A percentile compares a stretch with the other conserved stretches of the same genome.
Conservation (phyloP, 1,284 basidiomycete genomes). For the Vanrija sp. region DNA sequence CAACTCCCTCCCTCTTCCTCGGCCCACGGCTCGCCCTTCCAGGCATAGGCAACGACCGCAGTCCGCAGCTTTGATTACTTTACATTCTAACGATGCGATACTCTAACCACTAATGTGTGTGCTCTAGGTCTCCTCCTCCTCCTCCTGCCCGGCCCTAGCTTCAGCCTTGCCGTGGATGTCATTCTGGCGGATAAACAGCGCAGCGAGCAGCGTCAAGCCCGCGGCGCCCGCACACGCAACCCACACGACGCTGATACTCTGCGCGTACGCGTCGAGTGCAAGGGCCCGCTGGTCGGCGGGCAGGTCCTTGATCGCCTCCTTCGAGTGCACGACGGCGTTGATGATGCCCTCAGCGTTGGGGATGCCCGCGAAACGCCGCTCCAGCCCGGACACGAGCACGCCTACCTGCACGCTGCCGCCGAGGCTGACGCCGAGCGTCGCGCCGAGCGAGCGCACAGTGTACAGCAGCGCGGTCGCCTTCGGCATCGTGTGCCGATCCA, state of each 20-base stretch:
- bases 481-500: constrained; percentile 44
- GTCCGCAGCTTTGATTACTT: too few relatives aligned
- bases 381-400: constrained; percentile 25
- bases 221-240: constrained; percentile 20
- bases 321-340: constrained; percentile 43
- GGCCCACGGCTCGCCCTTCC: too few relatives aligned
- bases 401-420: constrained; percentile 45
- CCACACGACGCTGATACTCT: constrained; percentile 32
- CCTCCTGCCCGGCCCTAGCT: neutral
- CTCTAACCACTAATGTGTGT: neutral
- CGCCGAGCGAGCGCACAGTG: constrained; percentile 44
- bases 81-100: too few relatives aligned
- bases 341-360: constrained; percentile 23
- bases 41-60: too few relatives aligned
- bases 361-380: constrained; percentile 9
- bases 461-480: constrained; percentile 49
- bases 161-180: constrained; percentile 12
- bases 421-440: constrained; percentile 42
- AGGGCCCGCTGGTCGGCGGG: constrained; percentile 16
- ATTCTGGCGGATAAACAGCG: constrained; percentile 17
- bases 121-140: neutral
- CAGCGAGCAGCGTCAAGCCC: constrained; percentile 29
- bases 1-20: too few relatives aligned
- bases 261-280: constrained; percentile 42
- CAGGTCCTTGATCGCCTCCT: constrained; percentile 38